These are phyloP conservation scores for Cucumis cinereus DNA, from an alignment of 306 rosid genomes.

Conservation along the genomic window DNA sequence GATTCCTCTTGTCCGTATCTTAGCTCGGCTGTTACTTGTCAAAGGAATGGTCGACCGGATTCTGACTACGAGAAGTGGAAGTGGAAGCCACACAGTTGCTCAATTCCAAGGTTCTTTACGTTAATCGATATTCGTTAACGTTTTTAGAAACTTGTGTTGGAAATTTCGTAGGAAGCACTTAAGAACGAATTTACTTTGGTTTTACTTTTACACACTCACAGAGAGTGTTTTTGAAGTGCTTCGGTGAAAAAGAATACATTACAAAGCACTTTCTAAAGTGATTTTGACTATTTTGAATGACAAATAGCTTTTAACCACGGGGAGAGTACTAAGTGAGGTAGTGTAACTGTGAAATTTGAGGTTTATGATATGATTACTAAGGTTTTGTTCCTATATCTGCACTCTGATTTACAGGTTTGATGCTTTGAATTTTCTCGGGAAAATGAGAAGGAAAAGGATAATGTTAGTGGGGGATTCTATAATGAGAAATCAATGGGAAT, in stretches of 20 bases:
- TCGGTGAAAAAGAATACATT: background rate
- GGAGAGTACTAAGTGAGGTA: background rate
- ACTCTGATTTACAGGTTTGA: conserved; percentile 46
- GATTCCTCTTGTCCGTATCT: conserved; percentile 75
- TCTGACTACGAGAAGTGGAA: conserved; percentile 90
- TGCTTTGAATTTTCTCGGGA: conserved; percentile 74
- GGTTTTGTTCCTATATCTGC: background rate
- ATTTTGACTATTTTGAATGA: background rate
- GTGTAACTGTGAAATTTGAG: background rate
- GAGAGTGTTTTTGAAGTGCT: background rate
- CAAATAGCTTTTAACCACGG: background rate
- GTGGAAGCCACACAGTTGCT: conserved; percentile 76
- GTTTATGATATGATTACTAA: background rate
- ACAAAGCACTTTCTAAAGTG: background rate
- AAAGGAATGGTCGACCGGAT: conserved; percentile 87
- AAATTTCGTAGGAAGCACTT: background rate
- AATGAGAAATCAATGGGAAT: conserved; percentile 97
- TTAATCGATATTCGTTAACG: background rate
- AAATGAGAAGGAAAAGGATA: conserved; percentile 76
- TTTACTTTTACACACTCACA: background rate
- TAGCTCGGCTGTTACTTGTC: conserved; percentile 76
- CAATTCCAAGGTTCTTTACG: conserved; percentile 52
- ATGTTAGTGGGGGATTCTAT: conserved; percentile 97
- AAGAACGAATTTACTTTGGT: background rate
- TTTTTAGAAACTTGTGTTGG: background rate